Conservation (phyloP, 2,329 filamentous ascomycete species). For the Apiospora rasikravindrae region DNA sequence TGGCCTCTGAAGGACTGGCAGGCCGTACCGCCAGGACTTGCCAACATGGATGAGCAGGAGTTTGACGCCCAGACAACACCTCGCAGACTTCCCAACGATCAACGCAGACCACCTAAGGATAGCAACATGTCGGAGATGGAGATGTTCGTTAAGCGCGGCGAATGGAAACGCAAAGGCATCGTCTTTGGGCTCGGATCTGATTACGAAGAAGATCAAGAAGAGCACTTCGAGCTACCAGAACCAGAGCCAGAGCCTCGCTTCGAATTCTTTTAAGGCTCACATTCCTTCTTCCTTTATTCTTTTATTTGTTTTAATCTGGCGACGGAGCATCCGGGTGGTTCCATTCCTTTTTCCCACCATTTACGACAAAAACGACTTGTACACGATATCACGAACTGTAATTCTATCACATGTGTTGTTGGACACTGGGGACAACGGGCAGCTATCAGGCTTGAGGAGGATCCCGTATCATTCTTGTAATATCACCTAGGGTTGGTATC, state of each 20-base stretch:
- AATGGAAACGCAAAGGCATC: slow-evolving; percentile 41
- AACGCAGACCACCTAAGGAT: slow-evolving; percentile 32
- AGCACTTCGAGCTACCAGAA: slow-evolving; percentile 35
- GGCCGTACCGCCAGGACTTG: slow-evolving; percentile 32
- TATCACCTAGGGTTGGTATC: slow-evolving; percentile 3
- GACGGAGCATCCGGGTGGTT: not conserved
- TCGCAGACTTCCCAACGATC: slow-evolving; percentile 21
- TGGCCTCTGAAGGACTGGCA: slow-evolving; percentile 44
- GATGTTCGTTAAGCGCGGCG: slow-evolving; percentile 38
- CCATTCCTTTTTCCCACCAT: not conserved
- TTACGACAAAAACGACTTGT: slow-evolving; percentile 8
- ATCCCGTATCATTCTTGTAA: slow-evolving; percentile 6
- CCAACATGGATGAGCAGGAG: slow-evolving; percentile 25
- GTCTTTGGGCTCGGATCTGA: slow-evolving; percentile 37
- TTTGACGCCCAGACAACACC: slow-evolving; percentile 25
- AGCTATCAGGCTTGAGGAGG: not conserved
- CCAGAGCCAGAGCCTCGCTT: not conserved
- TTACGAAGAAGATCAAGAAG: slow-evolving; percentile 32
- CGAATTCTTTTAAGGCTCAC: not conserved
- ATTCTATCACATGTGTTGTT: not conserved
- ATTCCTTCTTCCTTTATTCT: not conserved
- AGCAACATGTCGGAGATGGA: slow-evolving; percentile 36
- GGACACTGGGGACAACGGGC: not conserved
- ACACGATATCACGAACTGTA: slow-evolving; percentile 13
- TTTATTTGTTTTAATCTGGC: not conserved